Evolutionary conservation across 306 rosid species (phyloP).

Genomic region (Glycine latifolia): DNA sequence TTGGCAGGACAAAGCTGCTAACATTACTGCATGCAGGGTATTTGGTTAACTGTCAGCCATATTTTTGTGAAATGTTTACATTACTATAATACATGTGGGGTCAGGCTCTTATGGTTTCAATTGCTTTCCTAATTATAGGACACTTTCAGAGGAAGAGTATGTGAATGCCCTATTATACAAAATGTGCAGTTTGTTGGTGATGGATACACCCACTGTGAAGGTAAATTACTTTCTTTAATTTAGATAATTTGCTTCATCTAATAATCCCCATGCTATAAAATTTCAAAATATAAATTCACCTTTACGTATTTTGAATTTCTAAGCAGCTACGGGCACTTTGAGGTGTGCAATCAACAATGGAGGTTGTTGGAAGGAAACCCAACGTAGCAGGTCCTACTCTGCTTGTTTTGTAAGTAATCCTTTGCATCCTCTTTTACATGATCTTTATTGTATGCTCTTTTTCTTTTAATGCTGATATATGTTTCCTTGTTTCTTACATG

Average conservation of each 20-base stretch:
- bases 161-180: conserved; percentile 90
- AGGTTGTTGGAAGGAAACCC: conserved; percentile 89
- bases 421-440: conserved; percentile 10
- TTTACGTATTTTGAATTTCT: conserved; percentile 6
- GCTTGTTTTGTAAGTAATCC: conserved; percentile 85
- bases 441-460: conserved; percentile 9
- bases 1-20: conserved; percentile 83
- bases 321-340: conserved; percentile 77
- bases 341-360: conserved; percentile 89
- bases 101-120: conserved; percentile 30
- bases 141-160: conserved; percentile 94
- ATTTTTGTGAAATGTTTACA: conserved; percentile 27
- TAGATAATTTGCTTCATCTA: conserved; percentile 3
- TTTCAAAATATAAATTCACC: conserved; percentile 4
- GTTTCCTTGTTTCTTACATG: conserved; percentile 39
- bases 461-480: conserved; percentile 7
- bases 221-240: conserved; percentile 51
- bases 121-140: conserved; percentile 58
- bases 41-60: conserved; percentile 24
- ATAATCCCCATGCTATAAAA: neutral
- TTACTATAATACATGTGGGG: conserved; percentile 8
- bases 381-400: conserved; percentile 69
- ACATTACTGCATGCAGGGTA: conserved; percentile 96
- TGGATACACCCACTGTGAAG: conserved; percentile 92
- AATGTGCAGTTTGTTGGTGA: conserved; percentile 85